Base-by-base conservation (phyloP, 768 basidiomycete genomes). In the Scleroderma bovista region DNA sequence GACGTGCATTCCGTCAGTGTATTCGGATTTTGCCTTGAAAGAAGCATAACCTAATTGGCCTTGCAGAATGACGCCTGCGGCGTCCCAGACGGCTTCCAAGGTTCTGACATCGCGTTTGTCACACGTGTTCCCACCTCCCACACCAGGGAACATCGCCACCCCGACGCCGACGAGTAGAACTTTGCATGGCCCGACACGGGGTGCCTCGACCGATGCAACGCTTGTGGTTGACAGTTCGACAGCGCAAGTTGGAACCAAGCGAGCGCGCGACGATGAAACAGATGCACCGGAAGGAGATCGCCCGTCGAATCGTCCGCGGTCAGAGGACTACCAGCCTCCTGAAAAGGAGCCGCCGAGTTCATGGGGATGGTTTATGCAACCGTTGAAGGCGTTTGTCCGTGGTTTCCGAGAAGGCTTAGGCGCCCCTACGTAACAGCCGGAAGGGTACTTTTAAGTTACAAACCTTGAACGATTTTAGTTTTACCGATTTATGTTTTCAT, bases 391-490 rank as follows among this genome's bases (percentile, higher is more conserved):
- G 6, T 85, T 87, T 61, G 71, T 81, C 48, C 75, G 78, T 54
- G 84, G 84, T 17, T 85, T 87, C 68, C 77, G 77, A 56, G 82
- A 85, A 65, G 79, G 80, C 58, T 64, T 83, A 55, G 55, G 54
- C 11, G 50, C 47, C 20, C 44, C 60, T 43, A 57, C 61, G 48
- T 67, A 61, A 58, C 42, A 34, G n/a, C 24, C 46, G 45, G 38
- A 38, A 45, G 46, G 13, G 41, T 37, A 41, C 46, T 15, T 20
- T 46, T 29, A 29, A 34, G 8, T 19, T 41, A 41, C 40, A 41
- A 20, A 12, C 34, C 16, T 33, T 5, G 24, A 51, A 26, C 24
- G 39, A 29, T 54, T 34, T n/a, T 34, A 22, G 9, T 36, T 10
- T 33, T 46, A 19, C 42, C 26, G 34, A 36, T 15, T 36, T n/a